phyloP scores from a whole-genome alignment of 331 rosid genomes.

The Erythrophleum ivorense region DNA sequence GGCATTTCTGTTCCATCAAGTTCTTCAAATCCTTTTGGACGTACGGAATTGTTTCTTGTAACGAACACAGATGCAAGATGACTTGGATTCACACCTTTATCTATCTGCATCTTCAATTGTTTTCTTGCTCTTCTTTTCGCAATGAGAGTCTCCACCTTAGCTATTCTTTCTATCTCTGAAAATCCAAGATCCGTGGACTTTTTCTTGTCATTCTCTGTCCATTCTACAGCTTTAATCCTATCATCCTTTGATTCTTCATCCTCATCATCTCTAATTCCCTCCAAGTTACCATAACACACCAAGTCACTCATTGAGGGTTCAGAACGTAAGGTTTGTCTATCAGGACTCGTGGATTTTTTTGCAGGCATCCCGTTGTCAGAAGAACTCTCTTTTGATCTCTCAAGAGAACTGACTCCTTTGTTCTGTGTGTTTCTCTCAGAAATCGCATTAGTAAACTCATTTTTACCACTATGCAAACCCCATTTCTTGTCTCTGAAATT shows the following conservation, averaged over 20 bases:
- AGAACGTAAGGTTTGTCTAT: conserved; percentile 25
- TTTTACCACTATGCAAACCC: conserved; percentile 43
- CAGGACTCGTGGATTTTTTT: conserved; percentile 33
- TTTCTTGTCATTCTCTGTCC: conserved; percentile 67
- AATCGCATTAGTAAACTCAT: conserved; percentile 22
- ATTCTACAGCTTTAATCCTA: conserved; percentile 51
- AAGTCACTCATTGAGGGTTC: conserved; percentile 43
- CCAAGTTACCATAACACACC: conserved; percentile 12
- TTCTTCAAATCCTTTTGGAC: conserved; percentile 36
- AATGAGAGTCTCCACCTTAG: conserved; percentile 79
- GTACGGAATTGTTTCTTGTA: conserved; percentile 46
- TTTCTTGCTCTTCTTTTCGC: conserved; percentile 82
- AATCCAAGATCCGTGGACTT: conserved; percentile 67
- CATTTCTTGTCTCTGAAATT: conserved; percentile 48
- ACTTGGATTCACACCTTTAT: conserved; percentile 45
- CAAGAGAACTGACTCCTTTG: conserved; percentile 15
- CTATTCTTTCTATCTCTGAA: conserved; percentile 75
- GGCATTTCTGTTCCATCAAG: conserved; percentile 59
- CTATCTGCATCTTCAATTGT: conserved; percentile 53
- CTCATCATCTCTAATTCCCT: conserved; percentile 43
- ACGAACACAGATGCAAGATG: conserved; percentile 60
- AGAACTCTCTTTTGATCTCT: conserved; percentile 26
- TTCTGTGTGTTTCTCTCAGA: neutral
- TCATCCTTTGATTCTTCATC: conserved; percentile 48
- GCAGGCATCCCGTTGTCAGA: conserved; percentile 16